Conservation (phyloP, 1,284 basidiomycete species). For the Coniophora puteana region DNA sequence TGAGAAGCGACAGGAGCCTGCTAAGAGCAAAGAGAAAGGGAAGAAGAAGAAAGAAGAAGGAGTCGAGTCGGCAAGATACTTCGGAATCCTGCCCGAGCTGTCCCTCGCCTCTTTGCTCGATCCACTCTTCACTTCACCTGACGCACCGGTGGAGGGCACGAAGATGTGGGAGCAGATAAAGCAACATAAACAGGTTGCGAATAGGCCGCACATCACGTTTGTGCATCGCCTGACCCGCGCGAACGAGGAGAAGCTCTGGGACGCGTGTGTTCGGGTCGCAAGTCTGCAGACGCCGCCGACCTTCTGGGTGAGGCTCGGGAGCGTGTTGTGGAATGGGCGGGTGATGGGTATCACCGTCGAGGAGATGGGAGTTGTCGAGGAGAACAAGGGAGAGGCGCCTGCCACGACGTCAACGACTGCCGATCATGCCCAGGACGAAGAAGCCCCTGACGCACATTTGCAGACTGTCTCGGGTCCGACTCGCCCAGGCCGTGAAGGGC, state of each 20-base stretch:
- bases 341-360: slow-evolving; percentile 79
- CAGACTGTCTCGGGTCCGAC: slow-evolving; percentile 19
- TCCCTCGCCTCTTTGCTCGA: slow-evolving; percentile 51
- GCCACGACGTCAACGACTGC: no score
- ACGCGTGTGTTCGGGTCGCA: slow-evolving; percentile 52
- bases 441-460: no score
- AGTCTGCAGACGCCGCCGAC: slow-evolving; percentile 40
- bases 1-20: slow-evolving; percentile 34
- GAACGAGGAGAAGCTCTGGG: slow-evolving; percentile 57
- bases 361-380: slow-evolving; percentile 39
- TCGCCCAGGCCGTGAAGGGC: slow-evolving; percentile 35
- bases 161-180: slow-evolving; percentile 52
- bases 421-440: no score
- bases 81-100: slow-evolving; percentile 72
- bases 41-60: slow-evolving; percentile 28
- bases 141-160: slow-evolving; percentile 25
- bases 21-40: slow-evolving; percentile 31
- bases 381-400: slow-evolving; percentile 11
- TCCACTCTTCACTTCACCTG: slow-evolving; percentile 27
- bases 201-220: slow-evolving; percentile 83
- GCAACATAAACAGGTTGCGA: slow-evolving; percentile 45
- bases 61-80: slow-evolving; percentile 56
- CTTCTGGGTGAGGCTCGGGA: slow-evolving; percentile 61
- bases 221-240: slow-evolving; percentile 67
- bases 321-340: slow-evolving; percentile 73